Evolutionary conservation across 768 basidiomycete species (phyloP), one percentile per base, ranked within the genome.

Genomic region (Porphyrellus cyaneotinctus): DNA sequence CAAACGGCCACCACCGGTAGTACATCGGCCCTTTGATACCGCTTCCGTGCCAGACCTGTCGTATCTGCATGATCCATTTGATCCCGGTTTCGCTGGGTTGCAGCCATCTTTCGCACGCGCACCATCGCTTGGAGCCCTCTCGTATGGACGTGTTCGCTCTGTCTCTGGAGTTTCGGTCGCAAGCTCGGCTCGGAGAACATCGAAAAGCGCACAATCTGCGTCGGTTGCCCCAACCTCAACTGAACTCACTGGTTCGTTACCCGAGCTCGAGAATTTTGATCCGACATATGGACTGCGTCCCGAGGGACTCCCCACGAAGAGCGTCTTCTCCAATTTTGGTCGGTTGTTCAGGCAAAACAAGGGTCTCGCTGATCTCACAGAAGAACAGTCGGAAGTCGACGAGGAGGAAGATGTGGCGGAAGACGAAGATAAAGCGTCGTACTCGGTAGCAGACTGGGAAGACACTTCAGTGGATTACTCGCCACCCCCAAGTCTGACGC

Each of bases 261-360:
- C 72, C 6, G 75, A 76, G 23, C 64, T 93, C 30, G 94, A 97
- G 71, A 85, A 89, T 55, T 97, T 90, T 68, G 95, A 98, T 63
- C 95, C 94, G 1, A 97, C 95, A 0, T 97, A 99, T 64, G 95
- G 95, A 15, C 74, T 98, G 13, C 86, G 95, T 23, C 92, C 93
- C 0, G 95, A 97, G 64, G 89, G 91, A 2, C 75, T 95, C 2
- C 94, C 94, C 0, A 78, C 80, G 1, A 95, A 92, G 71, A 87
- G 86, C 54, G 80, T 84, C 4, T 97, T 95, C 68, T 77, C 79
- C 41, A 80, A 80, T 8, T 94, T 97, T 58, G 83, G 87, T 20
- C 82, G 78, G 35, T 72, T 95, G 10, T 95, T 89, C 56, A 71
- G 73, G 9, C 79, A 79, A 5, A 82, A 80, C 56, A 84, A 80